Evolutionary conservation across 176 grass and related monocot species (phyloP).

Genomic region (Eleusine indica): DNA sequence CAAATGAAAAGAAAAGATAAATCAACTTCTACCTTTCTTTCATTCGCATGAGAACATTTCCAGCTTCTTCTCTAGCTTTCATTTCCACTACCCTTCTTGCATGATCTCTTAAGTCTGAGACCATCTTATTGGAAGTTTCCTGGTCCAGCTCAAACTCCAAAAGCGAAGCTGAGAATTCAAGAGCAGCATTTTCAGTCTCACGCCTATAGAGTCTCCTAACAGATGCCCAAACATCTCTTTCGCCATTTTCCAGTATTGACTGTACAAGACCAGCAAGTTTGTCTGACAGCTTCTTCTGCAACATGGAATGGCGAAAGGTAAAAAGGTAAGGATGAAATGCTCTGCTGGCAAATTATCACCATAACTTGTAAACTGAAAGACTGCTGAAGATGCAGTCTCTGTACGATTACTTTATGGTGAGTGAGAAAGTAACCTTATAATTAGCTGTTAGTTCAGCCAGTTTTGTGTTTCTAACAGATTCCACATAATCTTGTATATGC

Average conservation of each 20-base stretch:
- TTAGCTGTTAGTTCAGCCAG: conserved; percentile 65
- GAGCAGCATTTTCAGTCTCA: conserved; percentile 58
- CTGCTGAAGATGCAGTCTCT: not conserved
- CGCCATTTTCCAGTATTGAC: conserved; percentile 66
- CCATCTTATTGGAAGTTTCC: conserved; percentile 47
- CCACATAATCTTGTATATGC: conserved; percentile 60
- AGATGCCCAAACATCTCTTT: conserved; percentile 66
- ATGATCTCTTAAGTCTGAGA: conserved; percentile 62
- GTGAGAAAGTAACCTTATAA: conserved; percentile 62
- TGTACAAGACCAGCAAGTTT: conserved; percentile 70
- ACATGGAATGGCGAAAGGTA: conserved; percentile 20
- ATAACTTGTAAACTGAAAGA: conserved; percentile 1
- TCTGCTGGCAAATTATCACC: not conserved
- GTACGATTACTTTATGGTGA: not conserved
- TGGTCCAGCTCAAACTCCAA: conserved; percentile 78
- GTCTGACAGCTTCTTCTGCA: conserved; percentile 66
- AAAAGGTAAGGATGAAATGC: conserved; percentile 17
- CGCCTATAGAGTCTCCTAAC: conserved; percentile 65
- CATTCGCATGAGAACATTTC: conserved; percentile 77
- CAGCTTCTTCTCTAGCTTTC: conserved; percentile 85
- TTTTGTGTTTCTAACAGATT: conserved; percentile 50
- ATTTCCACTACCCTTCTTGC: conserved; percentile 66
- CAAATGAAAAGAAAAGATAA: not conserved
- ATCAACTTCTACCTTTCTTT: conserved; percentile 79
- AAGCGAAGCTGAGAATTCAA: conserved; percentile 57